Percentiles rank a stretch among this genome's conserved stretches.
Conservation (phyloP, 2,329 filamentous ascomycete species). For the Stagonosporopsis vannaccii region DNA sequence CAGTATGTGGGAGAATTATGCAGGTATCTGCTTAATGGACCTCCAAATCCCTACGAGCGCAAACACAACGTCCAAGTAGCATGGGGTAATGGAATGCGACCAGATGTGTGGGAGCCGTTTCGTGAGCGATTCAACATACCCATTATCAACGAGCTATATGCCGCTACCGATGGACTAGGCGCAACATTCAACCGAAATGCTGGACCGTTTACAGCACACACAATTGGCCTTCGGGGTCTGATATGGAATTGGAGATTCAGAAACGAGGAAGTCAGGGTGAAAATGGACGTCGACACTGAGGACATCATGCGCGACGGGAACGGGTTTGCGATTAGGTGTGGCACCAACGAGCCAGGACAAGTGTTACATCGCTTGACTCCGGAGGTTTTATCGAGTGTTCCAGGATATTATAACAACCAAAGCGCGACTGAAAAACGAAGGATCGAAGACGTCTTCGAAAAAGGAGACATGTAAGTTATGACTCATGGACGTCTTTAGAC, state of each 20-base stretch:
- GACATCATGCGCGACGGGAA: conserved; percentile 46
- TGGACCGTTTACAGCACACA: conserved; percentile 43
- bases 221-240: conserved; percentile 45
- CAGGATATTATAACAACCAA: conserved; percentile 47
- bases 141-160: conserved; percentile 51
- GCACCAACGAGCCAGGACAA: conserved; percentile 45
- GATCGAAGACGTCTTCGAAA: conserved; percentile 46
- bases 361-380: conserved; percentile 44
- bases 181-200: conserved; percentile 43
- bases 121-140: conserved; percentile 50
- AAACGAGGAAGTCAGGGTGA: conserved; percentile 42
- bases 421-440: conserved; percentile 40
- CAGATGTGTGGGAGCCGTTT: conserved; percentile 52
- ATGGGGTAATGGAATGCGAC: conserved; percentile 53
- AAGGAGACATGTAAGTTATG: conserved; percentile 47
- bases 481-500: too few species aligned
- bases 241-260: conserved; percentile 45
- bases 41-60: conserved; percentile 40
- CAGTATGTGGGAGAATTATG: conserved; percentile 51
- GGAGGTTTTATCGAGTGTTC: conserved; percentile 28
- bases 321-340: conserved; percentile 46
- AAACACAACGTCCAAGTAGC: conserved; percentile 44
- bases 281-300: conserved; percentile 50
- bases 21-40: conserved; percentile 46
- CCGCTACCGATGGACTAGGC: conserved; percentile 49